Evolutionary conservation across 2,329 filamentous ascomycete species (phyloP), one percentile per base, ranked within the genome.

Genomic region (Penicillium sp.): DNA sequence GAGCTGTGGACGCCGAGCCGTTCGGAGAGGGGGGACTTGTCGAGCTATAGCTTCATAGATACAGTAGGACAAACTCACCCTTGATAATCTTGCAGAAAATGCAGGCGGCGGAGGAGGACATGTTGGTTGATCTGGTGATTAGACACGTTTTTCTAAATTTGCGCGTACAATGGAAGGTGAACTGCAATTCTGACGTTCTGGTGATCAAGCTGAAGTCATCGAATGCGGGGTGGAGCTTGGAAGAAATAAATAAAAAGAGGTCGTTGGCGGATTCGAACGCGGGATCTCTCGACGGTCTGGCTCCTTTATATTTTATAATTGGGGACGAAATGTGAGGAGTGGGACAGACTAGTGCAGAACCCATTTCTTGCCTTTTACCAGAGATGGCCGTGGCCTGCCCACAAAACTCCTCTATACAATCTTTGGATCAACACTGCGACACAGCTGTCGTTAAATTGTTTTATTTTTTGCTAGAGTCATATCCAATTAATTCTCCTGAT

Each of bases 31-130:
- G 35, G 3, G 16, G 35, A 50, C 25, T 29, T 44, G 23, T 25
- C 14, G 33, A 44, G 14, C 42, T 47, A 50, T 44, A n/a, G 45
- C 19, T 19, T 53, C 37, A 37, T 51, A n/a, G 21, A 51, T 51
- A 42, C 29, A 23, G 6, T 31, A 27, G 29, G n/a, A 39, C 4
- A n/a, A 16, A 55, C 68, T 53, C 76, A 85, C 93, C 93, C 85
- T 96, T 96, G 81, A 99, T 89, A 74, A 99, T 98, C 77, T 92
- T 96, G 84, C 95, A 99, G 81, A 99, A 99, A 72, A 98, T 92
- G 75, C 95, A 99, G 62, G 88, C 82, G 53, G 88, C 83, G 39
- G 74, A 67, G 23, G 70, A 45, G 10, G 45, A 11, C 48, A 50
- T 50, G 2, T 37, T 50, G 16, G 29, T 39, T 50, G 11, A 65